Percentiles rank a stretch among this genome's conserved stretches.
Evolutionary conservation across 2,329 filamentous ascomycete species (phyloP).

Genomic region (Fusarium robinianum): DNA sequence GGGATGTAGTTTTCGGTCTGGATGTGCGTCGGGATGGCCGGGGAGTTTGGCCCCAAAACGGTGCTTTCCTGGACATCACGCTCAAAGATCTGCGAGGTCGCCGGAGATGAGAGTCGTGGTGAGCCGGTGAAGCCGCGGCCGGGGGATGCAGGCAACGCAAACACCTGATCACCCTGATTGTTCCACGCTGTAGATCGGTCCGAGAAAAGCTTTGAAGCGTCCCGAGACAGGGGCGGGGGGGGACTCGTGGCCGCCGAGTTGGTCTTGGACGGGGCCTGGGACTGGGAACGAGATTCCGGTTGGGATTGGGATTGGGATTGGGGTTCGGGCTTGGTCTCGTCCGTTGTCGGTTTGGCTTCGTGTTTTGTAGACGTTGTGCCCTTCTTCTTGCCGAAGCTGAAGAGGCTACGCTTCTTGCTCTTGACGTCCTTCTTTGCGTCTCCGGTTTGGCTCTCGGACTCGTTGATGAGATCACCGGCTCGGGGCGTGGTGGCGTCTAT

Average conservation of each 20-base stretch:
- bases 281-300: conserved; percentile 22
- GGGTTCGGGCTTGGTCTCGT: conserved; percentile 20
- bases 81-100: conserved; percentile 85
- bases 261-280: conserved; percentile 43
- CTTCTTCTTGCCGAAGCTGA: conserved; percentile 67
- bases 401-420: conserved; percentile 61
- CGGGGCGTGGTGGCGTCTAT: conserved; percentile 41
- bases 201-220: conserved; percentile 45
- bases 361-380: conserved; percentile 27
- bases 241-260: conserved; percentile 41
- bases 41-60: conserved; percentile 69
- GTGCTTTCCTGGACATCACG: conserved; percentile 86
- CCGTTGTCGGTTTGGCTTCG: conserved; percentile 15
- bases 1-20: conserved; percentile 94
- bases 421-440: conserved; percentile 33
- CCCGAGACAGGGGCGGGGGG: conserved; percentile 41
- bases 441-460: conserved; percentile 16
- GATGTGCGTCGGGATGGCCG: conserved; percentile 91
- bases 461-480: conserved; percentile 51
- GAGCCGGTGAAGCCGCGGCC: conserved; percentile 69
- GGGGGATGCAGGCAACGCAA: conserved; percentile 65
- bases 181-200: conserved; percentile 49
- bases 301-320: conserved; percentile 8
- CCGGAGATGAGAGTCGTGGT: conserved; percentile 76
- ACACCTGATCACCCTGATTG: conserved; percentile 48